Base-by-base conservation (phyloP, 495 filamentous ascomycete species). In the Aspergillus egyptiacus region DNA sequence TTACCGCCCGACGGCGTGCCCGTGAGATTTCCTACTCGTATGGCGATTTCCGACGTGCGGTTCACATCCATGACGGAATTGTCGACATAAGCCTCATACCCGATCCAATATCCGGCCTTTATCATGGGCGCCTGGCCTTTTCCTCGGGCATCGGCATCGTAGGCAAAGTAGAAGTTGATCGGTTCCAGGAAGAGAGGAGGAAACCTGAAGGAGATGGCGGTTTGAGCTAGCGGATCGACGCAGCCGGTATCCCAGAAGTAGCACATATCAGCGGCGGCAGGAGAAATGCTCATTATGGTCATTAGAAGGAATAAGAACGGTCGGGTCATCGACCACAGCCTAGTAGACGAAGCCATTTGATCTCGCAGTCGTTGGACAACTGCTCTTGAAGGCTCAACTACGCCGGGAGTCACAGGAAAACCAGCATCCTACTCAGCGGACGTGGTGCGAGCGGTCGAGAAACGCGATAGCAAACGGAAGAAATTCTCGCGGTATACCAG, bases 201-300 rank as follows among this genome's bases (percentile, higher is more conserved):
- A 47, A 72, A 68, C 10, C 50, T 50, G 33, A 74, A 61, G 17
- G 60, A 55, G 3, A 70, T 56, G 22, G 69, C 67, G 5, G 65
- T 65, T 41, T 74, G 71, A 40, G 71, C 71, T 20, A 72, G 57
- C 2, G 69, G 62, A 39, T 74, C 71, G 50, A 74, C 63, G 48
- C 71, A 74, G 3, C 54, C 63, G 3, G 35, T 59, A 46, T 67
- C 62, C 63, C 65, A 67, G 47, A 74, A 74, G 1, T 60, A 62
- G 44, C 71, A 74, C 35, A 68, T 57, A 38, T 69, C 62, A 37
- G 67, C 66, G 9, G 55, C 44, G 22, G 45, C 49, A 25, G 50
- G 61, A 2, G 63, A 40, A 7, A 65, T 30, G 27, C 48, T 41
- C 10, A 59, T 27, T 18, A 66, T 5, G 2, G 63, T 10, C 17